phyloP scores from a whole-genome alignment of 805 yeast genomes.

The Candida vaughaniae region DNA sequence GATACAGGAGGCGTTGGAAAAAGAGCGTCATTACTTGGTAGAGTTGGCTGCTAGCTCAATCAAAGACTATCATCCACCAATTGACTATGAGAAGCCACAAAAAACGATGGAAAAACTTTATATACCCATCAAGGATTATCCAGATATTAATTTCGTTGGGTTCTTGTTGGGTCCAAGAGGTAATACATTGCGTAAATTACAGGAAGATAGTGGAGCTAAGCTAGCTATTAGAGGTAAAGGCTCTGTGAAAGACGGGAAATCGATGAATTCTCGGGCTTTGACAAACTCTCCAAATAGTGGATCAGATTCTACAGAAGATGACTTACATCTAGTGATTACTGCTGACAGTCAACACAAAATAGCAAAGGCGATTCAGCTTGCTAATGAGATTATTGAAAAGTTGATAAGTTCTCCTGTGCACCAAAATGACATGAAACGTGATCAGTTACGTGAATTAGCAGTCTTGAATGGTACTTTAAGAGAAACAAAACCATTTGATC shows the following conservation, averaged over 20 bases:
- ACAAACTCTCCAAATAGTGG: constrained; percentile 17
- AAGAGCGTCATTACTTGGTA: constrained; percentile 78
- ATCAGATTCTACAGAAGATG: constrained; percentile 49
- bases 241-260: constrained; percentile 88
- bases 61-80: constrained; percentile 79
- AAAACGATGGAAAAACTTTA: constrained; percentile 78
- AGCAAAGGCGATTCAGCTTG: constrained; percentile 67
- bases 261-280: constrained; percentile 40
- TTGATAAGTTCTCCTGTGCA: constrained; percentile 92
- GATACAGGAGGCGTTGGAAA: constrained; percentile 59
- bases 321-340: constrained; percentile 82
- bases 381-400: constrained; percentile 73
- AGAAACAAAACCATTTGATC: constrained; percentile 62
- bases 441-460: constrained; percentile 89
- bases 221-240: constrained; percentile 95
- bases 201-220: constrained; percentile 82
- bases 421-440: constrained; percentile 86
- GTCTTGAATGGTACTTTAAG: constrained; percentile 91
- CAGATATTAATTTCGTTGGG: constrained; percentile 92
- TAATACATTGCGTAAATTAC: constrained; percentile 75
- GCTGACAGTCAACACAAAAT: constrained; percentile 80
- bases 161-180: constrained; percentile 94
- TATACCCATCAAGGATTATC: constrained; percentile 83
- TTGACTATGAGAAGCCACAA: constrained; percentile 67
- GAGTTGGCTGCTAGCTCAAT: constrained; percentile 68